Percentiles rank a stretch among this genome's conserved stretches.
These are phyloP conservation scores for Xeromyces bisporus DNA, from an alignment of 495 filamentous ascomycete genomes.

Conservation along the genomic window DNA sequence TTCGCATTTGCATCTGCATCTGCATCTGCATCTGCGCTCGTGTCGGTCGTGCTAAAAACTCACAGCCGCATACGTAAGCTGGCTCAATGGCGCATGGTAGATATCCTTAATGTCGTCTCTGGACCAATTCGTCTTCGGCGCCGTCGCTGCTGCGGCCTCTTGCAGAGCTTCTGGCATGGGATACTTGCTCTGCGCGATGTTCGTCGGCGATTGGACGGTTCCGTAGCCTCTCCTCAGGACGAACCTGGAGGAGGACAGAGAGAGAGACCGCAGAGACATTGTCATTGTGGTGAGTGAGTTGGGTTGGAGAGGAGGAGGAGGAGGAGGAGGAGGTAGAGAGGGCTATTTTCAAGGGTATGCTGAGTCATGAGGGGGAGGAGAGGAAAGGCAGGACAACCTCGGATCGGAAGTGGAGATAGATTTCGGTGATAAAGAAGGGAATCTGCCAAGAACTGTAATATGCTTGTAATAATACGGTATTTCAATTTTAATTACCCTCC, in stretches of 20 bases:
- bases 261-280: slow-evolving; percentile 15
- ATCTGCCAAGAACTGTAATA: too few species aligned
- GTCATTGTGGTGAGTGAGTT: slow-evolving; percentile 2
- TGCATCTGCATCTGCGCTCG: too few species aligned
- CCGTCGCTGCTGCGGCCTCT: slow-evolving; percentile 38
- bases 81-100: slow-evolving; percentile 62
- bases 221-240: slow-evolving; percentile 22
- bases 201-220: slow-evolving; percentile 25
- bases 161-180: slow-evolving; percentile 25
- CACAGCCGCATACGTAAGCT: slow-evolving; percentile 58
- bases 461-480: too few species aligned
- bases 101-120: slow-evolving; percentile 58
- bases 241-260: slow-evolving; percentile 15
- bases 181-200: slow-evolving; percentile 15
- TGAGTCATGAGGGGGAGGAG: slow-evolving; percentile 5
- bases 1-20: too few species aligned
- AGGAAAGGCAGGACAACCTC: too few species aligned
- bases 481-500: too few species aligned
- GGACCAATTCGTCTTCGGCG: slow-evolving; percentile 55
- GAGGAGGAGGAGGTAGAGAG: slow-evolving; percentile 2
- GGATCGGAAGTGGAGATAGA: too few species aligned
- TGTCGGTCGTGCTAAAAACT: too few species aligned
- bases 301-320: slow-evolving; percentile 1
- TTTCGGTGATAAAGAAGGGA: too few species aligned
- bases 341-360: neutral